phyloP scores from a whole-genome alignment of 2,329 filamentous ascomycete species.

The Venturia pyrina region DNA sequence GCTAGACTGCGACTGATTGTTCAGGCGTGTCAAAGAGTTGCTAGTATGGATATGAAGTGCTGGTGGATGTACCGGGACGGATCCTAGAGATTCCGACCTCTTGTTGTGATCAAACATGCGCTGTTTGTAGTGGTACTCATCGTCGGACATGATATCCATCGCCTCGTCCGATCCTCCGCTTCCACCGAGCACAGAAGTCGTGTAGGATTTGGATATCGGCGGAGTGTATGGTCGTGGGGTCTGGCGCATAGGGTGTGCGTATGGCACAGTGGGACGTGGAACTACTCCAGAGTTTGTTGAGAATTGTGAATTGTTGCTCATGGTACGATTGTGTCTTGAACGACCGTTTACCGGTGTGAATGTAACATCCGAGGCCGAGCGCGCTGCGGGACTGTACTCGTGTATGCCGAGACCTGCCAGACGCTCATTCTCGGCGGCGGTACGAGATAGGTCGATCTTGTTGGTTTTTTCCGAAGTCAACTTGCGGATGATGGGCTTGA shows the following conservation, averaged over 20 bases:
- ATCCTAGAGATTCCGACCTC: slow-evolving; percentile 34
- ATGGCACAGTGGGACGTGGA: slow-evolving; percentile 40
- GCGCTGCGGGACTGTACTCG: slow-evolving; percentile 30
- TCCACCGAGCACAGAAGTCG: slow-evolving; percentile 36
- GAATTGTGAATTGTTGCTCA: slow-evolving; percentile 45
- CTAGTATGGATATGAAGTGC: slow-evolving; percentile 27
- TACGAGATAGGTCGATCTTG: slow-evolving; percentile 45
- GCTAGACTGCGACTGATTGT: slow-evolving; percentile 42
- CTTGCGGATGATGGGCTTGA: slow-evolving; percentile 47
- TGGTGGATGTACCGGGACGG: slow-evolving; percentile 24
- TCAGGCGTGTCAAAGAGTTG: slow-evolving; percentile 20
- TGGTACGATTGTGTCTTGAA: slow-evolving; percentile 41
- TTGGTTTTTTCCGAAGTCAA: slow-evolving; percentile 39
- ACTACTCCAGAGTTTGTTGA: slow-evolving; percentile 38
- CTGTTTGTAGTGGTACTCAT: slow-evolving; percentile 30
- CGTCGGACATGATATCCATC: slow-evolving; percentile 37
- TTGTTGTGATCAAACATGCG: slow-evolving; percentile 30
- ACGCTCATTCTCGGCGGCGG: slow-evolving; percentile 44
- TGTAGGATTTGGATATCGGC: slow-evolving; percentile 39
- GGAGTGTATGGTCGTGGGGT: slow-evolving; percentile 45
- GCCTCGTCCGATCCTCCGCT: slow-evolving; percentile 34
- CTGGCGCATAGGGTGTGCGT: slow-evolving; percentile 47
- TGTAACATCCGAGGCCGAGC: slow-evolving; percentile 33
- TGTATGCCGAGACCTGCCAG: slow-evolving; percentile 44
- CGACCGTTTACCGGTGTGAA: slow-evolving; percentile 27